Percentiles rank a stretch among this genome's conserved stretches.
These are phyloP conservation scores for Kwoniella sp. DNA, from an alignment of 768 basidiomycete genomes.

Conservation along the genomic window DNA sequence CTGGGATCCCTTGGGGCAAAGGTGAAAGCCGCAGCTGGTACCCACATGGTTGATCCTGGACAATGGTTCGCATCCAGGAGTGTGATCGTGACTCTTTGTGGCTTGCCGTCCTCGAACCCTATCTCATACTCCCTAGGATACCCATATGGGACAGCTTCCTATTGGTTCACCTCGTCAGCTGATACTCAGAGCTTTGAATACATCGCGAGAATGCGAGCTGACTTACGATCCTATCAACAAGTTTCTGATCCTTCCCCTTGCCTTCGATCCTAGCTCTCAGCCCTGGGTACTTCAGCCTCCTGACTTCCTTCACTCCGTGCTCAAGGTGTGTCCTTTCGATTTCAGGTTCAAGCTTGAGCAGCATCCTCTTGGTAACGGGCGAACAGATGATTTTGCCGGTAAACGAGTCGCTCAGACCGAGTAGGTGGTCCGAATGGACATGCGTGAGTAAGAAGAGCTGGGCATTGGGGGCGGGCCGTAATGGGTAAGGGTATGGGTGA, in stretches of 20 bases:
- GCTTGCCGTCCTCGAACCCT: slow-evolving; percentile 59
- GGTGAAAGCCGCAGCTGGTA: slow-evolving; percentile 18
- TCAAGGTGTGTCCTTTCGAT: slow-evolving; percentile 15
- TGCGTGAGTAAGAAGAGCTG: slow-evolving; percentile 78
- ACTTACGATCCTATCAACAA: slow-evolving; percentile 46
- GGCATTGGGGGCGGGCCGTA: slow-evolving; percentile 39
- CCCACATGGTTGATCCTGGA: slow-evolving; percentile 88
- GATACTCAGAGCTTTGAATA: neutral
- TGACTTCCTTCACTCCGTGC: slow-evolving; percentile 25
- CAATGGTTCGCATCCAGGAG: slow-evolving; percentile 91
- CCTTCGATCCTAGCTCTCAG: slow-evolving; percentile 23
- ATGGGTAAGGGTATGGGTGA: slow-evolving; percentile 8
- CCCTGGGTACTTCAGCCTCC: slow-evolving; percentile 26
- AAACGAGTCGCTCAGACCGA: slow-evolving; percentile 74
- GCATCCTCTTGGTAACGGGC: slow-evolving; percentile 79
- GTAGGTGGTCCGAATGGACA: slow-evolving; percentile 84
- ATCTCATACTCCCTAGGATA: slow-evolving; percentile 68
- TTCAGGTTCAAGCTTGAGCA: slow-evolving; percentile 71
- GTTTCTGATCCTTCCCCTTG: slow-evolving; percentile 30
- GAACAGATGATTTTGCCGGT: slow-evolving; percentile 75
- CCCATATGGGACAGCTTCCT: slow-evolving; percentile 46
- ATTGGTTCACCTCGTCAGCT: slow-evolving; percentile 8
- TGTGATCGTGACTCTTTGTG: slow-evolving; percentile 66
- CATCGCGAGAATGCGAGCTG: neutral
- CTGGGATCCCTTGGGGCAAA: no score